Conservation (phyloP, 2,329 filamentous ascomycete genomes). For the Stylonectria norvegica region DNA sequence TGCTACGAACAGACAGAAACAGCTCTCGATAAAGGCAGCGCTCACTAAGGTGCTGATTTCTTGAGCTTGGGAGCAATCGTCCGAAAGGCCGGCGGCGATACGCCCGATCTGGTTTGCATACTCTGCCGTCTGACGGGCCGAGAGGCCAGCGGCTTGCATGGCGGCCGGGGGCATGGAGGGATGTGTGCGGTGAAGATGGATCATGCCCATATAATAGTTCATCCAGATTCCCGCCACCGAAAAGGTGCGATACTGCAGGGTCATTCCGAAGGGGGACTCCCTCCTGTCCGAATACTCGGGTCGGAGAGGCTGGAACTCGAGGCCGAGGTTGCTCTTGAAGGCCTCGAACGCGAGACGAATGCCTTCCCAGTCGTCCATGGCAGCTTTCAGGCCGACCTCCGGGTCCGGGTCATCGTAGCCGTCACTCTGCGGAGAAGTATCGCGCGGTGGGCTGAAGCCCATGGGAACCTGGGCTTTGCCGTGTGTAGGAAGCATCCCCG, state of each 20-base stretch:
- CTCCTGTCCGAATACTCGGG: constrained; percentile 60
- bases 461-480: constrained; percentile 49
- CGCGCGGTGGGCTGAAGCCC: constrained; percentile 52
- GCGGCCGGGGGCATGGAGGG: constrained; percentile 88
- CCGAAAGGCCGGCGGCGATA: constrained; percentile 70
- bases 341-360: constrained; percentile 69
- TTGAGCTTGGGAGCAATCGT: constrained; percentile 48
- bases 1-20: constrained; percentile 81
- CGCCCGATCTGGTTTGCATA: constrained; percentile 75
- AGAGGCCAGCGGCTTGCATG: constrained; percentile 79
- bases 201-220: constrained; percentile 80
- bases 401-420: constrained; percentile 54
- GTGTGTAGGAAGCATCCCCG: constrained; percentile 54
- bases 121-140: constrained; percentile 65
- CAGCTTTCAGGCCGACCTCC: constrained; percentile 62
- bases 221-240: constrained; percentile 86
- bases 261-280: constrained; percentile 75
- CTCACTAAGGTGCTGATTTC: constrained; percentile 75
- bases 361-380: constrained; percentile 72
- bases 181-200: constrained; percentile 77
- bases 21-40: constrained; percentile 76
- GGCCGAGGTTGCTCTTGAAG: constrained; percentile 63
- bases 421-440: constrained; percentile 42
- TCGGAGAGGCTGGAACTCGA: constrained; percentile 72
- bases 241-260: constrained; percentile 78